Evolutionary conservation across 139 green algal genomes (phyloP), one percentile per base, ranked within the genome.

Genomic region (Chlamydomonas eustigma): DNA sequence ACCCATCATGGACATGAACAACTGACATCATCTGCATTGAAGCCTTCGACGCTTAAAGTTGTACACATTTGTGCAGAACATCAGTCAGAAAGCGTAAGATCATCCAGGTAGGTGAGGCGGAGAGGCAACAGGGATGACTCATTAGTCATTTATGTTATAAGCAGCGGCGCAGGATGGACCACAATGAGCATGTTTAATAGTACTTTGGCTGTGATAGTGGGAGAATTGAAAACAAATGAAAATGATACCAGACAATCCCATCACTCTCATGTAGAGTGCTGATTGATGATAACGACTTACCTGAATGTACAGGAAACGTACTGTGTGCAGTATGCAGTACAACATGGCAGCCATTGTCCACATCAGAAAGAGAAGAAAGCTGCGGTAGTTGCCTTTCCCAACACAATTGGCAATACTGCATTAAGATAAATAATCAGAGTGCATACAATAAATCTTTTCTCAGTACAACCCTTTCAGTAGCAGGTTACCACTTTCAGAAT

Each of bases 361-460:
- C 5, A 79, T 34, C 12, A 85, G 76, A 64, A 85, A 85, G 51
- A 82, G 51, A 24, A 85, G 28, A 37, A 85, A 85, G 67, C 68
- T 73, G n/a, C 74, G 80, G 8, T 80, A 39, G 72, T 85, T 88
- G 24, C 30, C 37, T 31, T 63, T 71, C n/a, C 83, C 83, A 12
- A 88, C 76, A 64, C 78, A 84, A 32, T 84, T 88, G 30, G n/a
- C 63, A 8, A 35, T 70, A 70, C n/a, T 35, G 63, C 30, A 70
- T n/a, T 28, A 22, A 63, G 22, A 22, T 28, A 63, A 22, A 22
- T 22, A 22, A 22, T 63, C 22, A 63, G 50, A 22, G 22, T 28
- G 22, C 50, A 28, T 63, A 28, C 22, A 63, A 22, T 24, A 63
- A 63, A 22, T 63, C 50, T 63, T 22, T 24, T 24, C 22, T 24